Evolutionary conservation across 2,329 filamentous ascomycete species (phyloP).

Genomic region (Zarea fungicola): DNA sequence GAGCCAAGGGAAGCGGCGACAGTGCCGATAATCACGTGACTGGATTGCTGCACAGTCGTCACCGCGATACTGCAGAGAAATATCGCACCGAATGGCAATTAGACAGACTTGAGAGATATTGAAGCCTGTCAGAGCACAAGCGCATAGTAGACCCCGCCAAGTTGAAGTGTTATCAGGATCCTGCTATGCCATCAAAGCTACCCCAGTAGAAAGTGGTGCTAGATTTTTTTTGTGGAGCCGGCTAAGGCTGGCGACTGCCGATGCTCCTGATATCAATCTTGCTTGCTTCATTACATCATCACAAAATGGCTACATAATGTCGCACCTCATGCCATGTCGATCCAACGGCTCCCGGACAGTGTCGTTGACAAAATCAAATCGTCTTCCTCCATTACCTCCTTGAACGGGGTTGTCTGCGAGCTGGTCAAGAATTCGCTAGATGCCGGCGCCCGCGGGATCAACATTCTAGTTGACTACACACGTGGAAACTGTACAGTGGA

Average conservation of each 20-base stretch:
- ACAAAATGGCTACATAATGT: not conserved
- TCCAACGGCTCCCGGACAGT: conserved; percentile 63
- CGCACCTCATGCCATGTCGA: conserved; percentile 45
- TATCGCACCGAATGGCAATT: not conserved
- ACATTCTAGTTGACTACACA: conserved; percentile 66
- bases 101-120: not conserved
- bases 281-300: not conserved
- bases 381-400: conserved; percentile 69
- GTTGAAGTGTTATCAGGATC: conserved; percentile 4
- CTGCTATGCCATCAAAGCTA: conserved; percentile 6
- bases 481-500: conserved; percentile 75
- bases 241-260: not conserved
- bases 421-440: conserved; percentile 83
- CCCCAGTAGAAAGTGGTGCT: conserved; percentile 10
- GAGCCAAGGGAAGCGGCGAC: not conserved
- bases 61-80: not conserved
- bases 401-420: conserved; percentile 66
- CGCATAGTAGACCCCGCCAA: conserved; percentile 3
- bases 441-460: conserved; percentile 63
- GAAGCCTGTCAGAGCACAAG: not conserved
- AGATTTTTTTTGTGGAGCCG: conserved; percentile 4
- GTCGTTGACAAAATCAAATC: conserved; percentile 79
- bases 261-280: not conserved
- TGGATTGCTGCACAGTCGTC: not conserved
- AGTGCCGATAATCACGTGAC: conserved; percentile 14